Base-by-base conservation (phyloP, 1,139 yeast genomes). In the Magnusiomyces magnusii region DNA sequence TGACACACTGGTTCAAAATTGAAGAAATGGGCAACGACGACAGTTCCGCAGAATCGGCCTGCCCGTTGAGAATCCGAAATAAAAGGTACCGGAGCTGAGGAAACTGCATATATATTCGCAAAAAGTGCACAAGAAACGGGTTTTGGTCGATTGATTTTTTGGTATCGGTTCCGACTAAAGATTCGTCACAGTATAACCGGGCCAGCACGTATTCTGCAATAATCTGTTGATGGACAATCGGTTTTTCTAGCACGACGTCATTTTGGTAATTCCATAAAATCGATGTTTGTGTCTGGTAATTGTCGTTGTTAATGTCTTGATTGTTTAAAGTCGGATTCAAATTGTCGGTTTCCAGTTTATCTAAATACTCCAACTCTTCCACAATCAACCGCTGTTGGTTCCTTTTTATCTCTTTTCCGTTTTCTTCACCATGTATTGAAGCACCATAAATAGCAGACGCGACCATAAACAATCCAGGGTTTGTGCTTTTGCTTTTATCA, bases 121-220 rank as follows among this genome's bases (percentile, higher is more conserved):
- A 21, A 28, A 57, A 57, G 31, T 57, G 59, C 9, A 44, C 39
- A 21, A 57, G 31, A 31, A 57, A 57, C 28, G 59, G 59, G 21
- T 54, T 10, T 25, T 31, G 5, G 41, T 49, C 36, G 13, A 49
- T 15, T 9, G 10, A 17, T 9, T 49, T 49, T 27, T 49, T 19
- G 13, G 31, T 9, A 49, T 15, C 51, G n/a, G 5, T 44, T 19
- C 49, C 49, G 17, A 44, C n/a, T 23, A 44, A n/a, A 2, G 25
- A 10, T 3, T 19, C 56, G 5, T 47, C 51, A 17, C 53, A 25
- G 47, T 57, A 57, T 3, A 57, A 41, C 10, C 58, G 28, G 1
- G 56, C 56, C 42, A 57, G 34, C 2, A 57, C 51, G 23, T 57
- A 57, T 31, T 57, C 58, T 21, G 54, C 56, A 25, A 57, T 51